These are phyloP conservation scores for Casaregolazyma suthepensis DNA, from an alignment of 1,139 yeast species.

Conservation along the genomic window DNA sequence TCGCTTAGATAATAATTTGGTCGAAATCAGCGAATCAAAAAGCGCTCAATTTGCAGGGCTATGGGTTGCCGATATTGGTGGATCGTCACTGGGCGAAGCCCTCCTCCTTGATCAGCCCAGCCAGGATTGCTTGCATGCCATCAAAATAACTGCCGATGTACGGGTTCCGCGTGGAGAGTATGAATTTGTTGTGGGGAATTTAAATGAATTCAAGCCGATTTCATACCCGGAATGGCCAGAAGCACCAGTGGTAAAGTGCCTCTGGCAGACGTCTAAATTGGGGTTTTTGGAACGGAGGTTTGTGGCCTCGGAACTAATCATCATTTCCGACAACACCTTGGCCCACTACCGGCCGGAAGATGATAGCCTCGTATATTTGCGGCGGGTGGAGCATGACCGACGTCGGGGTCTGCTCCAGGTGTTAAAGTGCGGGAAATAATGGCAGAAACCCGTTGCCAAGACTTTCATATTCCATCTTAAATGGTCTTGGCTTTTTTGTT, in stretches of 20 bases:
- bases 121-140: slow-evolving; percentile 23
- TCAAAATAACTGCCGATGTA: slow-evolving; percentile 29
- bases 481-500: slow-evolving; percentile 4
- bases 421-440: background rate
- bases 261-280: slow-evolving; percentile 23
- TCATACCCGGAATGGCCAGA: slow-evolving; percentile 24
- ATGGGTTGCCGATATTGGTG: slow-evolving; percentile 26
- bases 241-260: slow-evolving; percentile 21
- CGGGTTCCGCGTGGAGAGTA: slow-evolving; percentile 29
- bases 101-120: slow-evolving; percentile 23
- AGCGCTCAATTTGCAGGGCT: slow-evolving; percentile 24
- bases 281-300: slow-evolving; percentile 21
- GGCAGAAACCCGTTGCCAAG: slow-evolving; percentile 6
- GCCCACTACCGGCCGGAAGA: slow-evolving; percentile 14
- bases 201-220: slow-evolving; percentile 17
- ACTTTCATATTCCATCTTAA: background rate
- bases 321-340: slow-evolving; percentile 14
- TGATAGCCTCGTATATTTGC: slow-evolving; percentile 12
- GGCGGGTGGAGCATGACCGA: slow-evolving; percentile 10
- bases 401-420: background rate
- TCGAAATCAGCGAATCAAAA: slow-evolving; percentile 10
- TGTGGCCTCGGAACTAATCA: slow-evolving; percentile 26
- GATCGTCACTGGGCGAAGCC: slow-evolving; percentile 21
- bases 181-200: slow-evolving; percentile 24
- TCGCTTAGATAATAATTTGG: slow-evolving; percentile 12